A percentile compares a stretch with the other conserved stretches of the same genome.
phyloP scores from a whole-genome alignment of 768 basidiomycete genomes.

The Amanita exitialis region DNA sequence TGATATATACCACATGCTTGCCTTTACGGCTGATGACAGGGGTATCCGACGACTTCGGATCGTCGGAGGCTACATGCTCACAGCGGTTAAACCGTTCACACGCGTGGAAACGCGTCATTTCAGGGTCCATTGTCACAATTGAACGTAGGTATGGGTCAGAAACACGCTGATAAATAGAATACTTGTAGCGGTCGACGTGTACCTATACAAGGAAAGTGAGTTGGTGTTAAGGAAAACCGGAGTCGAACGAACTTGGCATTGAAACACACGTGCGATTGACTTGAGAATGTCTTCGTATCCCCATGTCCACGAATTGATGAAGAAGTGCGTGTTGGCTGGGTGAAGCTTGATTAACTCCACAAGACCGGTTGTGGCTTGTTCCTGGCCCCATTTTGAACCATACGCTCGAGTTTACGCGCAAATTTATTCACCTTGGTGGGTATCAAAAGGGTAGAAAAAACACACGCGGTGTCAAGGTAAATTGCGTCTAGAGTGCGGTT shows the following conservation, averaged over 20 bases:
- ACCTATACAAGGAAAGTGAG: constrained; percentile 35
- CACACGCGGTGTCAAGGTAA: constrained; percentile 73
- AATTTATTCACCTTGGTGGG: constrained; percentile 45
- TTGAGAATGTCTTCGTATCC: constrained; percentile 92
- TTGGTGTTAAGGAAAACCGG: neutral
- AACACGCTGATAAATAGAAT: constrained; percentile 46
- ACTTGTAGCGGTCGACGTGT: constrained; percentile 87
- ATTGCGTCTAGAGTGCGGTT: constrained; percentile 57
- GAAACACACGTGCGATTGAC: constrained; percentile 58
- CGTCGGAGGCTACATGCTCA: constrained; percentile 36
- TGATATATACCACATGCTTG: constrained; percentile 69
- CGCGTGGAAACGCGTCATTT: constrained; percentile 79
- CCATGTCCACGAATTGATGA: constrained; percentile 92
- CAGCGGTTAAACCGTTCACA: constrained; percentile 84
- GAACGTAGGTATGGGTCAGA: constrained; percentile 52
- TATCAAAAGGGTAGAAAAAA: constrained; percentile 39
- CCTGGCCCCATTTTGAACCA: constrained; percentile 27
- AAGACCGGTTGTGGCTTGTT: constrained; percentile 54
- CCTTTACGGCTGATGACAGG: constrained; percentile 32
- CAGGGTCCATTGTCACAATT: constrained; percentile 51
- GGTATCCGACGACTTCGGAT: constrained; percentile 13
- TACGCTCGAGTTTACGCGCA: neutral
- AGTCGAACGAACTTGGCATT: constrained; percentile 35
- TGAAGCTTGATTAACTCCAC: constrained; percentile 61
- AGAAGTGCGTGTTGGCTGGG: constrained; percentile 64